A percentile compares a stretch with the other conserved stretches of the same genome.
Evolutionary conservation across 1,139 yeast species (phyloP).

Genomic region (Keqinozyma sinolaborantium): DNA sequence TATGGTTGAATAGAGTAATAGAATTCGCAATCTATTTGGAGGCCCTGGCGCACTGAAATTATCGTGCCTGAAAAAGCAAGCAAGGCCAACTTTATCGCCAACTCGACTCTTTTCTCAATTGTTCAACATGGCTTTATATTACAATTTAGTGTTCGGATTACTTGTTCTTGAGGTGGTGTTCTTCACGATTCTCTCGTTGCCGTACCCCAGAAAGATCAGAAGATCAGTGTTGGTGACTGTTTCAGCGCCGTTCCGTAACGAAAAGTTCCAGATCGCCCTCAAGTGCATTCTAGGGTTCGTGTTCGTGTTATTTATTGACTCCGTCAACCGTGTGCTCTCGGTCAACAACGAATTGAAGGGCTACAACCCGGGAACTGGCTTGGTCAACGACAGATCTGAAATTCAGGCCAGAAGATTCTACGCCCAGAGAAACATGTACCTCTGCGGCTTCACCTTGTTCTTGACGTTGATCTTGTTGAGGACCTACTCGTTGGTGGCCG

Average conservation of each 20-base stretch:
- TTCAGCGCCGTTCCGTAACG: constrained; percentile 67
- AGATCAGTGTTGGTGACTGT: constrained; percentile 62
- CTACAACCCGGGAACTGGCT: constrained; percentile 16
- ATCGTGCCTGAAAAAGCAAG: too few relatives aligned
- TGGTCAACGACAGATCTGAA: constrained; percentile 64
- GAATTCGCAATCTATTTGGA: too few relatives aligned
- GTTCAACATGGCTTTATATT: constrained; percentile 64
- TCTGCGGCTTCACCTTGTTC: constrained; percentile 93
- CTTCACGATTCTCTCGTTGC: constrained; percentile 79
- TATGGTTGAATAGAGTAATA: neutral
- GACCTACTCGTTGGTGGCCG: constrained; percentile 81
- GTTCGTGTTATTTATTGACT: constrained; percentile 78
- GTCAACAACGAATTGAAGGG: constrained; percentile 61
- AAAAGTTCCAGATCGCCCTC: constrained; percentile 71
- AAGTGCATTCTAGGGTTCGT: constrained; percentile 85
- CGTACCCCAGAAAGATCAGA: constrained; percentile 75
- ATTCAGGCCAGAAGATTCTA: constrained; percentile 88
- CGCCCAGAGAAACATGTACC: constrained; percentile 94
- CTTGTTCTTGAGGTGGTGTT: constrained; percentile 76
- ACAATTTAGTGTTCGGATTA: constrained; percentile 69
- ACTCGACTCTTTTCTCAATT: constrained; percentile 2
- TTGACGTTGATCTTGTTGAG: constrained; percentile 81
- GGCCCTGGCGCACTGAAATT: too few relatives aligned
- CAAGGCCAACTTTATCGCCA: neutral
- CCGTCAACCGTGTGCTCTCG: constrained; percentile 77